These are phyloP conservation scores for Salmacisia buchloeana DNA, from an alignment of 1,284 basidiomycete species.

Conservation along the genomic window DNA sequence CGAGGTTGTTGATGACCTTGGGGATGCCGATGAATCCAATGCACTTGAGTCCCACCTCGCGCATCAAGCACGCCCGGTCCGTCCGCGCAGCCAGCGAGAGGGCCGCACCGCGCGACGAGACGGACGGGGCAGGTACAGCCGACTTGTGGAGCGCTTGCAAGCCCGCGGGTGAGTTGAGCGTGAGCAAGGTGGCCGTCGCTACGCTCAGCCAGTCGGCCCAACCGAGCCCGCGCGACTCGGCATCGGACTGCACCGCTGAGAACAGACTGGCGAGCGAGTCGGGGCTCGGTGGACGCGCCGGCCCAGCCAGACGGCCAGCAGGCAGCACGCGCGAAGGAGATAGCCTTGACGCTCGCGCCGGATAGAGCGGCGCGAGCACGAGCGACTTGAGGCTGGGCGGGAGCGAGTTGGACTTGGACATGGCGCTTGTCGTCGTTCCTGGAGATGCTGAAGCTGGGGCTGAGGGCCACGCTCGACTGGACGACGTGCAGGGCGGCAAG, in stretches of 20 bases:
- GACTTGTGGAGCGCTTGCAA: constrained; percentile 74
- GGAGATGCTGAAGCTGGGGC: too few species aligned
- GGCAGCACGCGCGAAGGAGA: constrained; percentile 21
- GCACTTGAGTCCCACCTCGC: constrained; percentile 88
- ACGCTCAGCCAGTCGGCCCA: constrained; percentile 78
- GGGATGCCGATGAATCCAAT: constrained; percentile 88
- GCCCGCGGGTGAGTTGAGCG: constrained; percentile 72
- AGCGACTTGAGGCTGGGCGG: constrained; percentile 63
- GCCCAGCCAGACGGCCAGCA: constrained; percentile 56
- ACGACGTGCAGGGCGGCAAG: too few species aligned
- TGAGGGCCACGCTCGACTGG: too few species aligned
- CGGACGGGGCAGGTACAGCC: constrained; percentile 58
- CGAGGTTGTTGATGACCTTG: constrained; percentile 54
- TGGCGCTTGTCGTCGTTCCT: too few species aligned
- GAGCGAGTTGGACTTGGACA: constrained; percentile 23
- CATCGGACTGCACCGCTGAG: constrained; percentile 61
- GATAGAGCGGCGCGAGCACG: constrained; percentile 64
- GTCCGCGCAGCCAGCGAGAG: constrained; percentile 60
- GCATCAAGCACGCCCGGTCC: constrained; percentile 69
- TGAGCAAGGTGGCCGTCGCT: constrained; percentile 75
- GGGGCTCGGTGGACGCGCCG: constrained; percentile 61
- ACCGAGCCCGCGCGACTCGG: constrained; percentile 59
- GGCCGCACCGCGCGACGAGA: too few species aligned
- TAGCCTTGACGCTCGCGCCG: constrained; percentile 59
- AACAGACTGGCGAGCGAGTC: constrained; percentile 60